A percentile compares a stretch with the other conserved stretches of the same genome.
phyloP scores from a whole-genome alignment of 305 asterid species.

The Plantago coronopus region DNA sequence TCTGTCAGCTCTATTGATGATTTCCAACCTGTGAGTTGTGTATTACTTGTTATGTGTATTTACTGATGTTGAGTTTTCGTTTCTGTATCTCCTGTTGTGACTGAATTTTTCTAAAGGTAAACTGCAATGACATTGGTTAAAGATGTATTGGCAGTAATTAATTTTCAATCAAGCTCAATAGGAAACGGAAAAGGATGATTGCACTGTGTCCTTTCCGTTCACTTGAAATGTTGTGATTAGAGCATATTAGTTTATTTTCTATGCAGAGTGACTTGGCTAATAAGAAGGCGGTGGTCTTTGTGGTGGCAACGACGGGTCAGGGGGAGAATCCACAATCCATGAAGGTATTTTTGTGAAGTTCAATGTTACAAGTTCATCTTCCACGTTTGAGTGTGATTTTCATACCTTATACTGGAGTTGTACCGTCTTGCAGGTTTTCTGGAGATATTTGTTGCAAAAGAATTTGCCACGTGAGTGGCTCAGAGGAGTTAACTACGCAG shows the following conservation, averaged over 20 bases:
- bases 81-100: too few species aligned
- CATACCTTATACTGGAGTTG: not conserved
- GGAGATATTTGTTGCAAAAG: slow-evolving; percentile 87
- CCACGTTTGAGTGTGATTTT: not conserved
- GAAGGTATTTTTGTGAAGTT: slow-evolving; percentile 50
- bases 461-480: slow-evolving; percentile 72
- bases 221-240: not conserved
- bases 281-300: slow-evolving; percentile 56
- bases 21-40: slow-evolving; percentile 54
- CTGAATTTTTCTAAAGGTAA: too few species aligned
- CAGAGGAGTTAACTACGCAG: slow-evolving; percentile 75
- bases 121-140: not conserved
- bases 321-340: slow-evolving; percentile 89
- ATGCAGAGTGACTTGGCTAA: slow-evolving; percentile 53
- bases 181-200: slow-evolving; percentile 5
- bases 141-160: too few species aligned
- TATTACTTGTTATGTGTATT: not conserved
- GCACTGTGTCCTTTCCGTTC: not conserved
- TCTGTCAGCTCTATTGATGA: slow-evolving; percentile 63
- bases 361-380: slow-evolving; percentile 14
- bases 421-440: slow-evolving; percentile 53
- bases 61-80: not conserved
- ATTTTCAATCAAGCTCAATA: not conserved
- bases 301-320: slow-evolving; percentile 95
- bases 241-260: slow-evolving; percentile 2